These are phyloP conservation scores for Aspergillus versicolor DNA, from an alignment of 2,329 filamentous ascomycete genomes.

Conservation along the genomic window DNA sequence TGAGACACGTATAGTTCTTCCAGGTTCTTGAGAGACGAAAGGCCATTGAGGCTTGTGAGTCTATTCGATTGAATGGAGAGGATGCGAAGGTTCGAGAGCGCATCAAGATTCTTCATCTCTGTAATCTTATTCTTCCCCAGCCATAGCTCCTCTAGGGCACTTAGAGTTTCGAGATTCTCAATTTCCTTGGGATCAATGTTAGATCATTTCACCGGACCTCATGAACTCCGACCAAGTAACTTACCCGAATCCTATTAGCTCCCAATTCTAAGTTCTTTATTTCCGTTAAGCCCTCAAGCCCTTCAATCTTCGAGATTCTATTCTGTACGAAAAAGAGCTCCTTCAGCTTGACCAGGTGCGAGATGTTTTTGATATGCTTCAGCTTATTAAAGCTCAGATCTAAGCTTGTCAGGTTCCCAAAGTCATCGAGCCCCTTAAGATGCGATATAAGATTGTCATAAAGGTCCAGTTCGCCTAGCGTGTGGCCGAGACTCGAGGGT, in stretches of 20 bases:
- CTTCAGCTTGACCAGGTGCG: constrained; percentile 71
- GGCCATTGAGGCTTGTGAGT: constrained; percentile 72
- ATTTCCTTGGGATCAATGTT: constrained; percentile 60
- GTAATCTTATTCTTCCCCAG: constrained; percentile 96
- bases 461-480: constrained; percentile 80
- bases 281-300: constrained; percentile 70
- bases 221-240: constrained; percentile 12
- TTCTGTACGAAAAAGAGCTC: constrained; percentile 95
- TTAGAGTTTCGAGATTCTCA: constrained; percentile 75
- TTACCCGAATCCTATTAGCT: constrained; percentile 78
- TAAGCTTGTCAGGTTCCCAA: constrained; percentile 72
- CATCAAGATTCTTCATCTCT: constrained; percentile 71
- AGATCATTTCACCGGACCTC: not conserved
- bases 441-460: constrained; percentile 96
- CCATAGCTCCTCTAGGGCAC: constrained; percentile 85
- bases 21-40: constrained; percentile 70
- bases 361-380: constrained; percentile 91
- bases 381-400: constrained; percentile 99
- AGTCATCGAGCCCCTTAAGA: constrained; percentile 76
- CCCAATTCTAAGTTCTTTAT: constrained; percentile 85
- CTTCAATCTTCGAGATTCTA: constrained; percentile 85
- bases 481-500: constrained; percentile 63
- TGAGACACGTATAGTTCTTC: constrained; percentile 96
- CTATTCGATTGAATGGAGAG: constrained; percentile 96
- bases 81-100: constrained; percentile 76